Conservation (phyloP, 2,329 filamentous ascomycete species). For the Penicillium polonicum region DNA sequence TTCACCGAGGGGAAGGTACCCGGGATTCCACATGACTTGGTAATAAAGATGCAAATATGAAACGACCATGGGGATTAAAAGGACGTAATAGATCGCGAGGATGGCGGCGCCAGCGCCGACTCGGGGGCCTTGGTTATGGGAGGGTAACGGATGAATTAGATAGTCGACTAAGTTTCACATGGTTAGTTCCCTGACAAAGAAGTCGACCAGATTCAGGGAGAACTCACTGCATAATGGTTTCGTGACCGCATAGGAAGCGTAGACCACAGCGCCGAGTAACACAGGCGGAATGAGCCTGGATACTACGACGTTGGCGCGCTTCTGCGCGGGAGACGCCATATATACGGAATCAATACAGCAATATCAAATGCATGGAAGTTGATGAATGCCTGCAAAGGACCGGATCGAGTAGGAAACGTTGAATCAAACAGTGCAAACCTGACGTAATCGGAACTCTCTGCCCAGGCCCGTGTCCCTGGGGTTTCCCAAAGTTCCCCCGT, state of each 20-base stretch:
- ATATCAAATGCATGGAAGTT: slow-evolving; percentile 20
- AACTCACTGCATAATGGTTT: slow-evolving; percentile 66
- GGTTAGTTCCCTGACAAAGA: neutral
- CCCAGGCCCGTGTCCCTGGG: neutral
- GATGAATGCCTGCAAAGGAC: neutral
- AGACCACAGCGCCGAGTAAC: slow-evolving; percentile 64
- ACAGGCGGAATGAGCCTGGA: slow-evolving; percentile 69
- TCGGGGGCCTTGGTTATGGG: slow-evolving; percentile 44
- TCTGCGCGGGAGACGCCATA: slow-evolving; percentile 39
- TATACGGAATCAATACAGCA: slow-evolving; percentile 14
- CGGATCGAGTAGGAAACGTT: neutral
- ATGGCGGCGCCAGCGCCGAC: slow-evolving; percentile 64
- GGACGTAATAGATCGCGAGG: slow-evolving; percentile 68
- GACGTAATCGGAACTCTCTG: slow-evolving; percentile 4
- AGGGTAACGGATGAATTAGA: slow-evolving; percentile 56
- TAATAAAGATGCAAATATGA: slow-evolving; percentile 71
- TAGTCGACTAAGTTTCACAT: slow-evolving; percentile 61
- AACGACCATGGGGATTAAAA: slow-evolving; percentile 64
- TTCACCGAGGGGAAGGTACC: slow-evolving; percentile 67
- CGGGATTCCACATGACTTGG: slow-evolving; percentile 68
- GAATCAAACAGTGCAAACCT: slow-evolving; percentile 12
- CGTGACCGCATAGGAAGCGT: slow-evolving; percentile 70
- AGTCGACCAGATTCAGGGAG: neutral
- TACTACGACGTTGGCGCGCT: slow-evolving; percentile 56
- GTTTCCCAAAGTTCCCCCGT: neutral